phyloP scores from a whole-genome alignment of 305 asterid genomes.

The Euphrasia arctica region DNA sequence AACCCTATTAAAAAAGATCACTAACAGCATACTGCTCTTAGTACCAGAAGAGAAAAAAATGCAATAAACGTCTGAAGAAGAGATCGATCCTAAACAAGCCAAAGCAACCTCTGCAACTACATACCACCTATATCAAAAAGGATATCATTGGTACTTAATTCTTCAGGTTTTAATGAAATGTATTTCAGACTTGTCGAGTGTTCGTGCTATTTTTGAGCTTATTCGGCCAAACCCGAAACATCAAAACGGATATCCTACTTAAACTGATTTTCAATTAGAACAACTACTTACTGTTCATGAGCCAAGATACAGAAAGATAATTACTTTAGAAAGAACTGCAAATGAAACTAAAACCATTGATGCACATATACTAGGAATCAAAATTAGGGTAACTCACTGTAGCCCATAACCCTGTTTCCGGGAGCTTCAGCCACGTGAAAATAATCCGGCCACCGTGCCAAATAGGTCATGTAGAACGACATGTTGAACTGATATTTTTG shows the following conservation, averaged over 20 bases:
- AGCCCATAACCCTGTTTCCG: constrained; percentile 73
- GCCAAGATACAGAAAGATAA: background rate
- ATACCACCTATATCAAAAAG: background rate
- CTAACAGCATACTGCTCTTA: background rate
- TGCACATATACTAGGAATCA: background rate
- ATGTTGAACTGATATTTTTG: constrained; percentile 71
- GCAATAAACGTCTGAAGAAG: background rate
- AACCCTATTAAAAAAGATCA: background rate
- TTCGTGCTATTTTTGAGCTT: background rate
- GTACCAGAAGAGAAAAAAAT: background rate
- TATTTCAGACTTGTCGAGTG: background rate
- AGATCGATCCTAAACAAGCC: background rate
- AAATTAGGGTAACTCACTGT: constrained; percentile 45
- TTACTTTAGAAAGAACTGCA: background rate
- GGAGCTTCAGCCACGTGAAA: constrained; percentile 94
- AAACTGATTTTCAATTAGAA: background rate
- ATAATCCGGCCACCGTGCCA: constrained; percentile 99
- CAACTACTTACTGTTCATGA: background rate
- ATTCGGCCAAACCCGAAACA: background rate
- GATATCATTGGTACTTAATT: background rate
- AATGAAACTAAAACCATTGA: constrained; percentile 6
- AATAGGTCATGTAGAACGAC: constrained; percentile 94
- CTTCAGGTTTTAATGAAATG: constrained; percentile 2
- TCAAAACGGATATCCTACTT: background rate
- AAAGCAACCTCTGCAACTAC: background rate